Evolutionary conservation across 306 rosid genomes (phyloP).

Genomic region (Echinosophora koreensis): DNA sequence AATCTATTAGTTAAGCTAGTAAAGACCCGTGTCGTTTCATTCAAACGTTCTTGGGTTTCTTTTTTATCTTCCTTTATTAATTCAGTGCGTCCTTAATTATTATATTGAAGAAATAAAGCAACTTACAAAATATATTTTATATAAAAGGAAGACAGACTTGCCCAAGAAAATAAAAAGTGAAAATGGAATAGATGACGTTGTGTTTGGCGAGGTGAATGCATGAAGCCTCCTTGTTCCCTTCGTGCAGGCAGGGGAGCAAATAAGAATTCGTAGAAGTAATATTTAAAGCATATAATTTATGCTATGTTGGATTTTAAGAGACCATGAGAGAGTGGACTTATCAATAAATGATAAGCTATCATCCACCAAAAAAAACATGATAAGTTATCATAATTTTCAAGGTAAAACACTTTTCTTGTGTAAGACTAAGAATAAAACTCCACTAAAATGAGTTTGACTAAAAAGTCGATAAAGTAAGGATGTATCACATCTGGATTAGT

Average conservation of each 20-base stretch:
- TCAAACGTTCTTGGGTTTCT: no score
- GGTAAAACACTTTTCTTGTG: background rate
- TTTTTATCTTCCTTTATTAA: conserved; percentile 23
- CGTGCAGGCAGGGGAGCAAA: conserved; percentile 65
- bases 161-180: background rate
- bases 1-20: no score
- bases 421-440: no score
- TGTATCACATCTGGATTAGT: no score
- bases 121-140: background rate
- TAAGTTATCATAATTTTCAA: background rate
- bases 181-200: conserved; percentile 20
- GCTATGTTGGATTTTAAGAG: conserved; percentile 43
- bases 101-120: conserved; percentile 18
- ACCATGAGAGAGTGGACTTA: conserved; percentile 36
- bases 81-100: conserved; percentile 29
- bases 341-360: conserved; percentile 44
- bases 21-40: no score
- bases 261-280: conserved; percentile 50
- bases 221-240: conserved; percentile 46
- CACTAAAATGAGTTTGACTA: no score
- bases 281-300: background rate
- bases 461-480: no score
- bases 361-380: background rate
- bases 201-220: conserved; percentile 42
- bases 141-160: background rate